Base-by-base conservation (phyloP, 176 grass and related monocot genomes). In the Avena sativa region DNA sequence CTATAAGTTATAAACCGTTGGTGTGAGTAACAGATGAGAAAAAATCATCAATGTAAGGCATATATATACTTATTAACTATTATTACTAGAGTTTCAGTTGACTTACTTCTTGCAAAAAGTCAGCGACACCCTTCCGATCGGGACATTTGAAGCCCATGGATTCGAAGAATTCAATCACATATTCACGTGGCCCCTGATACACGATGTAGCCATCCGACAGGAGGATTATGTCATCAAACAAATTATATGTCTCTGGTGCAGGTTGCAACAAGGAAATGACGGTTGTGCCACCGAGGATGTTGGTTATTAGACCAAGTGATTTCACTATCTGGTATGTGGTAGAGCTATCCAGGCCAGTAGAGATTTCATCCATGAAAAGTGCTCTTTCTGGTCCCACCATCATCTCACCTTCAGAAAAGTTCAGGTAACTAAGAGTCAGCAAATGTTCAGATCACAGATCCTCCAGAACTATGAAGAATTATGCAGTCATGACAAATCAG, bases 291-390 rank as follows among this genome's bases (percentile, higher is more conserved):
- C 89, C 80, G 2, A 91, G 86, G 81, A 93, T 91, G 62, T 78
- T 86, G 38, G 85, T 88, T 55, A 83, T 83, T 68, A 89, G 89
- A 52, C 87, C 87, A 32, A 93, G 72, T 30, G 89, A 93, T 70
- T 88, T 91, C 32, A 91, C 89, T 79, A 93, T 93, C 71, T 93
- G 92, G 72, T 80, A 93, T 79, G 92, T 91, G 16, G 92, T 93
- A 16, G 89, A 93, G 92, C 86, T 91, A 52, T 93, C 92, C 12
- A 93, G 59, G 32, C 92, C 92, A n/a, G 92, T 93, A 30, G 92
- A 93, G 63, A 93, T 93, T 76, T 93, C 92, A 88, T 93, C 92
- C 89, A 93, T 93, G 83, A 93, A 93, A 69, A 93, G 32, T 58
- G 92, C 89, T 86, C 73, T 82, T 20, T 75, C 82, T 12, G 92